Evolutionary conservation across 2,329 filamentous ascomycete species (phyloP).

Genomic region (Fusarium brachygibbosum): DNA sequence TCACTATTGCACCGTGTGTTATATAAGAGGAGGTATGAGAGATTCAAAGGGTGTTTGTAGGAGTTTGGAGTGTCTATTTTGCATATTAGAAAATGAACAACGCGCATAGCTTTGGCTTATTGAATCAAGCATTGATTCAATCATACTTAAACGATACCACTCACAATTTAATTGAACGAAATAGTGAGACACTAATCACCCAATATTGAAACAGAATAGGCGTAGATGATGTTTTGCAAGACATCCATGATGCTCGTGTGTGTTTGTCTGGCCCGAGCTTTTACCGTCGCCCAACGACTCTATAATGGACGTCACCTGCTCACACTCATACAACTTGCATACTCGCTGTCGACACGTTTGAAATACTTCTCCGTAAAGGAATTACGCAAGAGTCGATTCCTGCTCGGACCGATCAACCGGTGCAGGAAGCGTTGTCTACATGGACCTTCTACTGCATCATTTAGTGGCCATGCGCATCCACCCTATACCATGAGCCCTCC

Average conservation of each 20-base stretch:
- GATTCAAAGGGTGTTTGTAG: constrained; percentile 49
- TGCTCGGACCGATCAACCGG: not conserved
- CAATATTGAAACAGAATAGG: not conserved
- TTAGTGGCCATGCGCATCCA: constrained; percentile 35
- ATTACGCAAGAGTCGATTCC: not conserved
- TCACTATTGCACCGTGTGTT: constrained; percentile 38
- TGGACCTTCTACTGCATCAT: constrained; percentile 9
- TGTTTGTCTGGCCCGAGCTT: constrained; percentile 27
- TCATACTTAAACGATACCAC: not conserved
- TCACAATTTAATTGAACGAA: not conserved
- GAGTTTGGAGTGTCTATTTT: constrained; percentile 33
- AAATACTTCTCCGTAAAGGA: not conserved
- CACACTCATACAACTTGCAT: not conserved
- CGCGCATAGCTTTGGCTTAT: not conserved
- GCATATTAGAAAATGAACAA: constrained; percentile 5
- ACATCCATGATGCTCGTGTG: not conserved
- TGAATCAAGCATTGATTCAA: not conserved
- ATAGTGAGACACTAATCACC: not conserved
- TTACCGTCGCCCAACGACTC: constrained; percentile 22
- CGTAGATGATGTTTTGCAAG: not conserved
- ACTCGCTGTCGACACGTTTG: not conserved
- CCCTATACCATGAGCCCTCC: constrained; percentile 47
- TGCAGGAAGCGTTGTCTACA: constrained; percentile 1
- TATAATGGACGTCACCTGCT: constrained; percentile 28
- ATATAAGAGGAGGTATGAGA: constrained; percentile 31